Base-by-base conservation (phyloP, 345 rosid genomes). In the Eucalyptus pauciflora region DNA sequence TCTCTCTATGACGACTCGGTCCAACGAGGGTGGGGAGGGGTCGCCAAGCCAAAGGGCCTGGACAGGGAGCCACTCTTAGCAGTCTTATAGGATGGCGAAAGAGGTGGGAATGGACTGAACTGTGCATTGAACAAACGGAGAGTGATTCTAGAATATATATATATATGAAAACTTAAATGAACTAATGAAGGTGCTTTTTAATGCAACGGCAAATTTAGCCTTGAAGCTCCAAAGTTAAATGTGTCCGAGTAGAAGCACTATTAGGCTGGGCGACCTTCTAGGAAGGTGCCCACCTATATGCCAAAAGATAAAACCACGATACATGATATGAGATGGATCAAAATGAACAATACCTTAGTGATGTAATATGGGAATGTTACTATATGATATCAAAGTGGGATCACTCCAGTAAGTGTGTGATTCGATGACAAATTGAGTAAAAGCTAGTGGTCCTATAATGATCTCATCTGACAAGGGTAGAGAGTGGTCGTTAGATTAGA, bases 401-500 rank as follows among this genome's bases (percentile, higher is more conserved):
- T 10, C 12, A 8, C 62, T 56, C 62, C 13, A 4, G 0, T 22
- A 10, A 12, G 1, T 56, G 13, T 56, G 62, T 56, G 29, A 13
- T 24, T 24, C 3, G 0, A 52, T 1, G 13, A 56, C 6, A 0
- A 24, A 56, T 10, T 24, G 12, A 24, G 3, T 56, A 56, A 24
- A 56, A 56, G 1, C 6, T 56, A 24, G 6, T 56, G 3, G 6
- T 24, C 1, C 0, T 24, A 0, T 56, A 56, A 56, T 24, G 1
- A 56, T 5, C 13, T 56, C 0, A 56, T 56, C 0, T 24, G 13
- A 56, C 1, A 0, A 24, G 3, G 2, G 1, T 52, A 52, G 0
- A 52, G 5, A 52, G 25, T 20, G 2, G 25, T 20, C 0, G 0
- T 2, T 52, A 0, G 25, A 52, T 2, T 52, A 52, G 2, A 52